These are phyloP conservation scores for Cryptococcus sp. DNA, from an alignment of 1,284 basidiomycete species.

Conservation along the genomic window DNA sequence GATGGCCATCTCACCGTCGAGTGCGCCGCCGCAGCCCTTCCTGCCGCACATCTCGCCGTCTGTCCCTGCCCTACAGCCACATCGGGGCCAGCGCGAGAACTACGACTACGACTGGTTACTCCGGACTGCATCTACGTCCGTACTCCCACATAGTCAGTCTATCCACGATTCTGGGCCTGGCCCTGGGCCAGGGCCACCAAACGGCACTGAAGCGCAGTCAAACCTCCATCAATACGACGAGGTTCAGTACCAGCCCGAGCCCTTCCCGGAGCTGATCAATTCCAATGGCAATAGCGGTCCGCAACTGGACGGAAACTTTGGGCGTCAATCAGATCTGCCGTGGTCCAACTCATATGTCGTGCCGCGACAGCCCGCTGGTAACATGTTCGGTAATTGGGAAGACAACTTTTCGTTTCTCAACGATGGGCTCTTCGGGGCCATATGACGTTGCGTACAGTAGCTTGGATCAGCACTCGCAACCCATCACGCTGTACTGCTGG, in stretches of 20 bases:
- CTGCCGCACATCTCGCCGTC: not conserved
- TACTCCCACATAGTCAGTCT: not conserved
- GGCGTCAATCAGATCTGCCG: too few species aligned
- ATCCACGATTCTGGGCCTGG: not conserved
- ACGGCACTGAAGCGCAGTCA: not conserved
- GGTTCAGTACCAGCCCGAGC: not conserved
- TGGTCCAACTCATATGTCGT: too few species aligned
- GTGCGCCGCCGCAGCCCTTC: not conserved
- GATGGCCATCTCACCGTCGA: conserved; percentile 13
- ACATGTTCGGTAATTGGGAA: conserved; percentile 6
- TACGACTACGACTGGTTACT: conserved; percentile 11
- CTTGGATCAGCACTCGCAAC: too few species aligned
- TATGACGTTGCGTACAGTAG: not conserved
- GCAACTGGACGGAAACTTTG: too few species aligned
- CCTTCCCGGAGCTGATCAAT: not conserved
- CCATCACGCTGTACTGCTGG: too few species aligned
- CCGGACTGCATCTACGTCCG: not conserved
- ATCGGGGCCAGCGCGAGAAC: not conserved
- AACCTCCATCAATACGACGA: not conserved
- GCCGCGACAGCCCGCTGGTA: too few species aligned
- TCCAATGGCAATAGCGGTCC: not conserved
- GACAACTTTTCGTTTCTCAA: conserved; percentile 20
- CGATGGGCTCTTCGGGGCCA: conserved; percentile 15
- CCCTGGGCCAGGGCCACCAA: not conserved
- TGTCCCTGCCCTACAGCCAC: not conserved